Evolutionary conservation across 2,329 filamentous ascomycete genomes (phyloP).

Genomic region (Phaeosphaeria sp.): DNA sequence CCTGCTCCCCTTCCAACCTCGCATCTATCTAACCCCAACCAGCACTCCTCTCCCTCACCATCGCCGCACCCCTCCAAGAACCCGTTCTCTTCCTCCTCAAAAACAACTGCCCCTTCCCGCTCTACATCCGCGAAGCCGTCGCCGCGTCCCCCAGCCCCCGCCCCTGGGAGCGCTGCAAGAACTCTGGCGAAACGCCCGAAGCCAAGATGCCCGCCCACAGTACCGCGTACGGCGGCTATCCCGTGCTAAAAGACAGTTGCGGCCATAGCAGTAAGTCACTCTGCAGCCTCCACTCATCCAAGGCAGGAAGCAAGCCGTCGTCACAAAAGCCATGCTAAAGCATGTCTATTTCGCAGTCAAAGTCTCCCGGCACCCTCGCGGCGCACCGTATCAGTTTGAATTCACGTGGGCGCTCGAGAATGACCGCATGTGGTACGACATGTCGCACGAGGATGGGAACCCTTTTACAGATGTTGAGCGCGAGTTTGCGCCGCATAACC

Average conservation of each 20-base stretch:
- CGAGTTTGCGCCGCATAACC: neutral
- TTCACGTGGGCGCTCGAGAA: conserved; percentile 7
- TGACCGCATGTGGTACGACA: conserved; percentile 6
- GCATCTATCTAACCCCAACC: neutral
- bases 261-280: conserved; percentile 2
- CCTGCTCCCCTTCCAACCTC: neutral
- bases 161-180: neutral
- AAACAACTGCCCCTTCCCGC: conserved; percentile 2
- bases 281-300: neutral
- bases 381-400: conserved; percentile 8
- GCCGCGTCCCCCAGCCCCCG: conserved; percentile 2
- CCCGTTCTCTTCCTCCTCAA: neutral
- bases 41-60: neutral
- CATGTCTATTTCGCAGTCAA: conserved; percentile 1
- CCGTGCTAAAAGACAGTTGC: conserved; percentile 2
- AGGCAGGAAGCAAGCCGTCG: too few species aligned
- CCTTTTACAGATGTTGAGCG: conserved; percentile 6
- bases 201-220: neutral
- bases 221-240: neutral
- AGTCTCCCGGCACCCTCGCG: conserved; percentile 1
- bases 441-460: conserved; percentile 4
- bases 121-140: conserved; percentile 8
- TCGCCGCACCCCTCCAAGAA: neutral
- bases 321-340: neutral
- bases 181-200: conserved; percentile 4